Base-by-base conservation (phyloP, 805 yeast genomes). In the Spencermartinsiella europaea region DNA sequence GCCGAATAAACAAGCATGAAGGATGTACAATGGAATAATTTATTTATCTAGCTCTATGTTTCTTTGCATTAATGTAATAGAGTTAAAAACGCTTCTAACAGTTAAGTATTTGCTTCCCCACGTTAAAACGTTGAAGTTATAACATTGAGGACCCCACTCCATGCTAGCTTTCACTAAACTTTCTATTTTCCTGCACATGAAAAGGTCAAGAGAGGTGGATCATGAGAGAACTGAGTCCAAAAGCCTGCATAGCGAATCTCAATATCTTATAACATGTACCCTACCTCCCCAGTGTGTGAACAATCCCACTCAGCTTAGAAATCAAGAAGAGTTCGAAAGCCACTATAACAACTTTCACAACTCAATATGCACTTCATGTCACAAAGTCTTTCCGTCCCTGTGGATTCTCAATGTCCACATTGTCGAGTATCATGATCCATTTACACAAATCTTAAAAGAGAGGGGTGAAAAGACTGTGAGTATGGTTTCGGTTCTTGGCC, bases 361-460 rank as follows among this genome's bases (percentile, higher is more conserved):
- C 16, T 36, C 33, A 27, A 42, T 21, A 8, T 62, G 66, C 45
- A 10, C 22, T 19, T 50, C 51, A 27, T 62, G 66, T 45, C 33
- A 38, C 20, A 41, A 42, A 17, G 21, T 42, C 14, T 73, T 78
- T 47, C 80, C 81, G 0, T 65, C 68, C n/a, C 63, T 67, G 8
- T 55, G 49, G 34, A 52, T 73, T 5, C 60, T 79, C 17, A 67
- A 69, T 3, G 53, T 79, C 14, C 85, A 79, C 52, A 67, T 78
- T 1, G 66, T 68, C 21, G 84, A 79, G 51, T 63, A 65, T 46
- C 84, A 80, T 53, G 74, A 76, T 55, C 77, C 81, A 2, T 71
- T 78, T 38, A 54, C 62, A 3, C 50, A 51, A 17, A 65, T 71
- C 2, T 55, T 60, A 39, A 56, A 61, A 40, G 73, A 69, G 21